A percentile compares a stretch with the other conserved stretches of the same genome.
These are phyloP conservation scores for Diaporthe sp. DNA, from an alignment of 2,329 filamentous ascomycete genomes.

Conservation along the genomic window DNA sequence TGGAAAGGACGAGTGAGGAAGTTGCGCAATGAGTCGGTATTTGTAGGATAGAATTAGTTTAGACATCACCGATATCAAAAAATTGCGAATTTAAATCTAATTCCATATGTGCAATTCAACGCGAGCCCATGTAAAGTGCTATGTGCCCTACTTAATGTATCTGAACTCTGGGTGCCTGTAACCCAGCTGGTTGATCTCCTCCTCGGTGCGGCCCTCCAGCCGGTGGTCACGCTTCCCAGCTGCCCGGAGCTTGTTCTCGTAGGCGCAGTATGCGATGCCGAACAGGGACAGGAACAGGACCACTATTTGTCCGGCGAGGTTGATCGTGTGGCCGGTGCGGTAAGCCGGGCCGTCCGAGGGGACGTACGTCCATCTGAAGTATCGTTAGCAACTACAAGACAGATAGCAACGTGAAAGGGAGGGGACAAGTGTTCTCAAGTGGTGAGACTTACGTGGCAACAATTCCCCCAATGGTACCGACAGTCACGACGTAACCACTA, in stretches of 20 bases:
- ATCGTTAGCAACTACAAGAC: neutral
- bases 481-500: conserved; percentile 66
- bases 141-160: conserved; percentile 57
- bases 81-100: neutral
- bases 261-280: conserved; percentile 66
- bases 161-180: conserved; percentile 69
- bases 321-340: conserved; percentile 68
- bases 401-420: too few species aligned
- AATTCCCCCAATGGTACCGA: conserved; percentile 71
- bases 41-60: accelerated
- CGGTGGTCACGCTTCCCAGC: conserved; percentile 63
- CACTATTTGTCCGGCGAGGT: conserved; percentile 63
- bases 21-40: too few species aligned
- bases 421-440: too few species aligned
- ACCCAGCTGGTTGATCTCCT: conserved; percentile 62
- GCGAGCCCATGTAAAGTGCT: neutral
- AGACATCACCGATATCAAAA: accelerated
- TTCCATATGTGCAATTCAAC: neutral
- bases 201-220: conserved; percentile 62
- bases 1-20: too few species aligned
- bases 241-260: conserved; percentile 65
- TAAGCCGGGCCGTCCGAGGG: conserved; percentile 61
- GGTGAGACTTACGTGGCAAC: conserved; percentile 60
- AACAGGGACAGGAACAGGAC: conserved; percentile 60
- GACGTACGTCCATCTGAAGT: conserved; percentile 65